phyloP scores from a whole-genome alignment of 2,329 filamentous ascomycete genomes.

The Basipetospora sp. region DNA sequence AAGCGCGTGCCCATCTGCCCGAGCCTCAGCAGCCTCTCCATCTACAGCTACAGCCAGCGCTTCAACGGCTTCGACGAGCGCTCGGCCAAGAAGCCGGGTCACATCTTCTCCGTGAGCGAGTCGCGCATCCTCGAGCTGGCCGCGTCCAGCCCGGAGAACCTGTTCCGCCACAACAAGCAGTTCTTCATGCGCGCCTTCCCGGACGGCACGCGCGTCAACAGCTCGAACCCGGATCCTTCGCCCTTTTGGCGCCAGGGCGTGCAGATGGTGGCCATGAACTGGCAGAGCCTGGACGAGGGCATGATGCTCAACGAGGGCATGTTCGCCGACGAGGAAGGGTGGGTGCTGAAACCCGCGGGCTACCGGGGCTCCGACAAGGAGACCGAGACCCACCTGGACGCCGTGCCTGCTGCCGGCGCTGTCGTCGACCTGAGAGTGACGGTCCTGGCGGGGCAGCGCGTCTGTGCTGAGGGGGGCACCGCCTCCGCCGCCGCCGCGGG shows the following conservation, averaged over 20 bases:
- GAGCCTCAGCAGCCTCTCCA: conserved; percentile 55
- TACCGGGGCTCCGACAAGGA: conserved; percentile 41
- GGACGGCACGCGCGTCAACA: conserved; percentile 60
- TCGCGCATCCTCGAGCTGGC: conserved; percentile 49
- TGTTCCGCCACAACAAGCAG: conserved; percentile 76
- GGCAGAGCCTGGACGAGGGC: conserved; percentile 85
- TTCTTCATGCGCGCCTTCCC: conserved; percentile 90
- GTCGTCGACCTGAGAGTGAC: conserved; percentile 56
- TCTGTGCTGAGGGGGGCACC: too few species aligned
- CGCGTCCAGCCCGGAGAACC: conserved; percentile 50
- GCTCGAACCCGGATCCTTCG: conserved; percentile 87
- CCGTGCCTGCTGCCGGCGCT: conserved; percentile 27
- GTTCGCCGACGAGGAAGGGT: conserved; percentile 76
- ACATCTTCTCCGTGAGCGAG: conserved; percentile 84
- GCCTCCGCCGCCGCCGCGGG: too few species aligned
- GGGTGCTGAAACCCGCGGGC: conserved; percentile 68
- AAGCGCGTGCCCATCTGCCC: conserved; percentile 51
- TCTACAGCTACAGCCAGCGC: conserved; percentile 77
- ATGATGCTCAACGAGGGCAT: conserved; percentile 97
- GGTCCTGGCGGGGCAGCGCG: conserved; percentile 60
- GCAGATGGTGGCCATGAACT: conserved; percentile 96
- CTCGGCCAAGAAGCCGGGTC: conserved; percentile 40
- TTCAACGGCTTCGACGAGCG: conserved; percentile 60
- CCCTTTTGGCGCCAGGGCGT: conserved; percentile 86
- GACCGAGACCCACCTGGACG: conserved; percentile 28